Percentiles rank a stretch among this genome's conserved stretches.
phyloP scores from a whole-genome alignment of 345 rosid genomes.

The Salix arbutifolia region DNA sequence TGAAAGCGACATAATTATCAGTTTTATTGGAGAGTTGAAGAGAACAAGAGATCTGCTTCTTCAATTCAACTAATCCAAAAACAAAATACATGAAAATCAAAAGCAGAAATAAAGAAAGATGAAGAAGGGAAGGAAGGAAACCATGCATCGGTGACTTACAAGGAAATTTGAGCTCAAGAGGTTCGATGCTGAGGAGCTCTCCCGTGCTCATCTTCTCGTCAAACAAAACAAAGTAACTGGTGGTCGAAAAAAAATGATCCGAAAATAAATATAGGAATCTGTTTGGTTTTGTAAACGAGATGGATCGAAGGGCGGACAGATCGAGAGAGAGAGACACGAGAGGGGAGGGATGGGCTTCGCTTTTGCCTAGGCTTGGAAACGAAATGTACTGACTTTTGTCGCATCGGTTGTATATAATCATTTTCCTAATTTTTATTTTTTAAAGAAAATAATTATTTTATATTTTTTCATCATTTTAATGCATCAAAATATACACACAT shows the following conservation, averaged over 20 bases:
- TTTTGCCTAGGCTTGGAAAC: background rate
- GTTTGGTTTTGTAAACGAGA: background rate
- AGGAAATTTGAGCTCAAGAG: slow-evolving; percentile 72
- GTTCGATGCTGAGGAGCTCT: slow-evolving; percentile 69
- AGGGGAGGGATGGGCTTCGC: background rate
- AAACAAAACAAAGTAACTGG: background rate
- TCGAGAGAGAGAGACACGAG: slow-evolving; percentile 1
- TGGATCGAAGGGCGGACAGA: background rate
- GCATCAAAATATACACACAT: too few relatives aligned
- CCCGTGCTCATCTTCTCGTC: slow-evolving; percentile 52
- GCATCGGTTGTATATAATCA: too few relatives aligned
- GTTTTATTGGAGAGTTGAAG: slow-evolving; percentile 68
- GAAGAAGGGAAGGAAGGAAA: background rate
- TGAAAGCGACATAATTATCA: slow-evolving; percentile 66
- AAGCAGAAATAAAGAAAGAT: background rate
- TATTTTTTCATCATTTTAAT: too few relatives aligned
- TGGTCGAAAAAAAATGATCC: slow-evolving; percentile 15
- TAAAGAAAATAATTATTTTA: too few relatives aligned
- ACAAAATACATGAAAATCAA: slow-evolving; percentile 1
- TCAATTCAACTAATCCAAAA: slow-evolving; percentile 58
- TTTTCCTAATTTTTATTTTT: too few relatives aligned
- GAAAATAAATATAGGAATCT: background rate
- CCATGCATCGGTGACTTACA: slow-evolving; percentile 33
- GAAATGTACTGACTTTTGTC: background rate
- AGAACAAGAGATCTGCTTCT: slow-evolving; percentile 84